A percentile compares a stretch with the other conserved stretches of the same genome.
Conservation (phyloP, 2,329 filamentous ascomycete genomes). For the Neonectria sp. region DNA sequence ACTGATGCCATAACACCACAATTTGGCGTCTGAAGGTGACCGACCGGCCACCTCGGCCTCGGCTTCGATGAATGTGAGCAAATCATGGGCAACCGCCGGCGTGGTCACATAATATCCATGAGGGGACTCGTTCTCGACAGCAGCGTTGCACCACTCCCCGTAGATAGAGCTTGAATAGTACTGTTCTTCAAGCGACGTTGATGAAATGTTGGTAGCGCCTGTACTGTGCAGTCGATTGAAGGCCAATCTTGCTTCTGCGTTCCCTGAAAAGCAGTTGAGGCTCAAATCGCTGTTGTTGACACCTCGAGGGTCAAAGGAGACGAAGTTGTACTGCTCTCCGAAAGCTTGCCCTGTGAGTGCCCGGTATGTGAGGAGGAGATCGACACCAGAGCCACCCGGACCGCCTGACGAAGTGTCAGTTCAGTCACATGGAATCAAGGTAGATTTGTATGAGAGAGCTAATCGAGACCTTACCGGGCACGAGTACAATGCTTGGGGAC, state of each 20-base stretch:
- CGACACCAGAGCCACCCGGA: conserved; percentile 53
- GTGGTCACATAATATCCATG: conserved; percentile 53
- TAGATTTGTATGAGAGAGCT: conserved; percentile 4
- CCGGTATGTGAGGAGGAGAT: conserved; percentile 19
- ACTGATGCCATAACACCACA: conserved; percentile 47
- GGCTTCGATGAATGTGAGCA: conserved; percentile 50
- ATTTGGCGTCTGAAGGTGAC: conserved; percentile 44
- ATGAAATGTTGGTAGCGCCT: conserved; percentile 48
- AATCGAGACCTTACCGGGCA: conserved; percentile 44
- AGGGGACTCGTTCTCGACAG: conserved; percentile 43
- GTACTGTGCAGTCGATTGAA: conserved; percentile 47
- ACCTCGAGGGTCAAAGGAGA: conserved; percentile 60
- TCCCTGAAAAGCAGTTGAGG: conserved; percentile 51
- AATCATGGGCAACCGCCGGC: conserved; percentile 47
- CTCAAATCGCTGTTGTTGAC: conserved; percentile 52
- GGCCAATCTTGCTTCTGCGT: conserved; percentile 46
- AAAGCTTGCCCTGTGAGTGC: conserved; percentile 46
- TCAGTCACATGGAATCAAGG: conserved; percentile 7
- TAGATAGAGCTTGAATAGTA: conserved; percentile 51
- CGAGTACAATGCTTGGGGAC: conserved; percentile 47
- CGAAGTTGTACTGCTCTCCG: conserved; percentile 59
- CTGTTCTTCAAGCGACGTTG: conserved; percentile 47
- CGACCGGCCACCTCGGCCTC: conserved; percentile 44
- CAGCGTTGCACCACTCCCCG: conserved; percentile 52
- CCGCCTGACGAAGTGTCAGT: conserved; percentile 49